Base-by-base conservation (phyloP, 2,329 filamentous ascomycete genomes). In the Stachybotrys echinatus region DNA sequence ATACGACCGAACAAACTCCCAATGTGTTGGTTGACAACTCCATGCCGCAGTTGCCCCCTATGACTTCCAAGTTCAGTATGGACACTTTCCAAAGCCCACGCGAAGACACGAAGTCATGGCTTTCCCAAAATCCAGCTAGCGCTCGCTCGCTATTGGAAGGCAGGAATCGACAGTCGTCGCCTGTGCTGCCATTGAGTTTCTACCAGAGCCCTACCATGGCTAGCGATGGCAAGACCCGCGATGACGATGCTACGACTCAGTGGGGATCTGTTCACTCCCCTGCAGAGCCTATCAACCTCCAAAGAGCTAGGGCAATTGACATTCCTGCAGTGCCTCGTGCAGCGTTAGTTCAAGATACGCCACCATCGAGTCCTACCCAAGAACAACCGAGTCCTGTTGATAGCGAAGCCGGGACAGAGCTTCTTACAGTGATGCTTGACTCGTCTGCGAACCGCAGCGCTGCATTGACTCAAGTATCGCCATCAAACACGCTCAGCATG, bases 241-340 rank as follows among this genome's bases (percentile, higher is more conserved):
- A 20, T 2, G 74, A 76, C 23, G 73, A 76, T 44, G 62, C 60
- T 2, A 71, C 65, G 5, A 73, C 72, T 17, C 69, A 72, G 51
- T 78, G 75, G 74, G 76, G 71, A 43, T 77, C 75, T 3, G 63
- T 77, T n/a, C 69, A 77, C 52, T 79, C 77, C 12, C 72, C 76
- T 8, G 67, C 72, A 27, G 62, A 68, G 42, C 66, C 74, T 17
- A 61, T 79, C 47, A 67, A 74, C 50, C 60, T 80, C 19, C 68
- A 70, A 34, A 63, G 71, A 45, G 64, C 68, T 22, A 69, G 68
- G 47, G 65, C 68, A 12, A 68, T 71, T 48, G 72, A 56, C 34
- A 53, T 60, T 12, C 54, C 55, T 23, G 46, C 48, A 21, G 48
- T 52, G 37, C 49, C 54, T 8, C 51, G 55, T 45, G 47, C 55